These are phyloP conservation scores for Arachnomyces sp. DNA, from an alignment of 2,329 filamentous ascomycete genomes.

Conservation along the genomic window DNA sequence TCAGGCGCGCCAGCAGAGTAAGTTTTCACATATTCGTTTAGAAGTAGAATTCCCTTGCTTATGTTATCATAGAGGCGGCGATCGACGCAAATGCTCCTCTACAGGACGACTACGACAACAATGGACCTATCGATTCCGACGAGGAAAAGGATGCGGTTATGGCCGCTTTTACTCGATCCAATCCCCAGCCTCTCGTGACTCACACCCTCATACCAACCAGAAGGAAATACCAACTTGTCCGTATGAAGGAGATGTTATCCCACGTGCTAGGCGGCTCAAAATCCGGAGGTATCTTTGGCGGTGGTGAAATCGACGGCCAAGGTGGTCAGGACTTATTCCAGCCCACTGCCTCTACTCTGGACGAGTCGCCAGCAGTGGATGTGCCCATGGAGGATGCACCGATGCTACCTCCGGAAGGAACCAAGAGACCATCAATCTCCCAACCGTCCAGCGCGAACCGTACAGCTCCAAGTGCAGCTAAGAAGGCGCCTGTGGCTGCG, in stretches of 20 bases:
- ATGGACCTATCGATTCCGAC: slow-evolving; percentile 80
- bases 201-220: slow-evolving; percentile 45
- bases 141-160: slow-evolving; percentile 89
- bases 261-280: slow-evolving; percentile 47
- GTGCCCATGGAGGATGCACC: slow-evolving; percentile 17
- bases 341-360: slow-evolving; percentile 19
- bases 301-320: slow-evolving; percentile 22
- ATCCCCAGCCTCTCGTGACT: slow-evolving; percentile 67
- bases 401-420: slow-evolving; percentile 5
- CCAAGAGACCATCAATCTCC: slow-evolving; percentile 9
- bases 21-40: slow-evolving; percentile 32
- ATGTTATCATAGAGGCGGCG: slow-evolving; percentile 61
- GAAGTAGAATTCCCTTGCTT: slow-evolving; percentile 5
- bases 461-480: too few relatives aligned
- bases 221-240: slow-evolving; percentile 52
- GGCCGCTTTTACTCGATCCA: slow-evolving; percentile 64
- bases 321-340: slow-evolving; percentile 28
- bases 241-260: slow-evolving; percentile 56
- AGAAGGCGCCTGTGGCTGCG: slow-evolving; percentile 12
- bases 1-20: slow-evolving; percentile 93
- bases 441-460: slow-evolving; percentile 4
- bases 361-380: slow-evolving; percentile 16
- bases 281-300: slow-evolving; percentile 39
- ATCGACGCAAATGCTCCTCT: slow-evolving; percentile 88
- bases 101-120: slow-evolving; percentile 75